A percentile compares a stretch with the other conserved stretches of the same genome.
Evolutionary conservation across 768 basidiomycete species (phyloP).

Genomic region (Termitomyces titanicus): DNA sequence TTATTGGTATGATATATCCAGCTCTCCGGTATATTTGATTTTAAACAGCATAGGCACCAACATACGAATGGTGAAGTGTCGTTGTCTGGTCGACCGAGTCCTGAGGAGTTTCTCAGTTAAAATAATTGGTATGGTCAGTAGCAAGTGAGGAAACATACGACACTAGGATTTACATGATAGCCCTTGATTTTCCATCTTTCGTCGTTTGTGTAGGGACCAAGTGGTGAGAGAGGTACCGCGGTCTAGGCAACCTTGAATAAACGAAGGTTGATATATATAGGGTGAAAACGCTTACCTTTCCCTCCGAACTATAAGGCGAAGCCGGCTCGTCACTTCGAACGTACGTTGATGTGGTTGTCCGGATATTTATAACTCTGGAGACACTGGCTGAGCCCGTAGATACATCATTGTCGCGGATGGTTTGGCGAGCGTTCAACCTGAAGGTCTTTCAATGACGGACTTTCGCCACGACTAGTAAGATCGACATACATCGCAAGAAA

Average conservation of each 20-base stretch:
- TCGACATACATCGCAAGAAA: conserved; percentile 24
- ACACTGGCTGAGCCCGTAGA: conserved; percentile 6
- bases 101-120: not conserved
- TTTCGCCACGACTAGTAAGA: not conserved
- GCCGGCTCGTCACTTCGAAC: not conserved
- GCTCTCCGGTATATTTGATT: not conserved
- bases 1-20: not conserved
- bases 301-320: conserved; percentile 1
- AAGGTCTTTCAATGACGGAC: not conserved
- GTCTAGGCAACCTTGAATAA: not conserved
- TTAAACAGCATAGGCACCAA: not conserved
- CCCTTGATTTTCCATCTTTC: not conserved
- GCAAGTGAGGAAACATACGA: not conserved
- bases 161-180: not conserved
- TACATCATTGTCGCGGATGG: conserved; percentile 9
- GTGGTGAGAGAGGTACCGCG: conserved; percentile 4
- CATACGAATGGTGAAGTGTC: not conserved
- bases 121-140: not conserved
- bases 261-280: no score
- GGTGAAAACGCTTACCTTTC: conserved; percentile 9
- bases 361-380: conserved; percentile 14
- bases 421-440: conserved; percentile 22
- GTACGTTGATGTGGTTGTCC: conserved; percentile 9
- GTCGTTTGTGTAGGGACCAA: not conserved
- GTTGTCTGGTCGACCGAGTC: not conserved